phyloP scores from a whole-genome alignment of 2,329 filamentous ascomycete species.

The Pestalotiopsis fici region DNA sequence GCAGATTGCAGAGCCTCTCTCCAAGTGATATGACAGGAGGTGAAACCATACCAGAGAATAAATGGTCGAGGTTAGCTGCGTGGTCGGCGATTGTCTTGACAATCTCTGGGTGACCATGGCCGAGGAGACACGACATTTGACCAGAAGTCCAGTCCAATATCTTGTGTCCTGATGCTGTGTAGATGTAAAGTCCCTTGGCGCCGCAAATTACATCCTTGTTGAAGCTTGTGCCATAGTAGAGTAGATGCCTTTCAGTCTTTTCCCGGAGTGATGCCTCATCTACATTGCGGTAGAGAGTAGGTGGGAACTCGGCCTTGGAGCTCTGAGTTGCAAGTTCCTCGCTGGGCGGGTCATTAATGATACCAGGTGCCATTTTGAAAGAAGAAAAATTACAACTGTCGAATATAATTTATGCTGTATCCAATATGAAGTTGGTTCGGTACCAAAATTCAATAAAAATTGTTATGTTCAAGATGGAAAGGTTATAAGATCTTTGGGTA shows the following conservation, averaged over 20 bases:
- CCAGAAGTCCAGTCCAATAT: constrained; percentile 63
- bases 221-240: constrained; percentile 26
- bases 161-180: constrained; percentile 42
- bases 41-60: constrained; percentile 60
- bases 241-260: constrained; percentile 12
- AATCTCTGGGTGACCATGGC: constrained; percentile 60
- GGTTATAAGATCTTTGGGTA: no score
- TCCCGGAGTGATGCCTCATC: not conserved
- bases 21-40: constrained; percentile 58
- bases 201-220: constrained; percentile 40
- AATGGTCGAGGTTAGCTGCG: constrained; percentile 55
- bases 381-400: not conserved
- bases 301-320: not conserved
- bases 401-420: no score
- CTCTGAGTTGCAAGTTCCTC: not conserved
- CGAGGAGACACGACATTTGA: constrained; percentile 61
- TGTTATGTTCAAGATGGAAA: no score
- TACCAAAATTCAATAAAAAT: no score
- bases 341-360: not conserved
- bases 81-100: constrained; percentile 52
- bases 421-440: no score
- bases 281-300: not conserved
- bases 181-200: constrained; percentile 45
- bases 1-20: constrained; percentile 47
- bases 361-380: not conserved